A percentile compares a stretch with the other conserved stretches of the same genome.
Evolutionary conservation across 108 stramenopile species (phyloP).

Genomic region (Stephanodiscus minutulus): DNA sequence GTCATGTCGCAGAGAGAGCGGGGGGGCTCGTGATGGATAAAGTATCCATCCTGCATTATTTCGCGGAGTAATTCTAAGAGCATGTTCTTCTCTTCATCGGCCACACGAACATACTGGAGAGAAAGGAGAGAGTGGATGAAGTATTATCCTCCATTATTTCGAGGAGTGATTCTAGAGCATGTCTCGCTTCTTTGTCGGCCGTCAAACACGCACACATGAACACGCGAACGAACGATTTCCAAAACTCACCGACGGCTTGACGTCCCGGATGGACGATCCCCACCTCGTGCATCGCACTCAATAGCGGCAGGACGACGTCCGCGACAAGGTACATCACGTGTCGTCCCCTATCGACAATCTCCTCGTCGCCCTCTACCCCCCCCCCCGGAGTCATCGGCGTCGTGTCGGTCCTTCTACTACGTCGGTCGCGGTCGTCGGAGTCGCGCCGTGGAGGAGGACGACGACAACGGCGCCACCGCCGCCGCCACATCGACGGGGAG

Average conservation of each 20-base stretch:
- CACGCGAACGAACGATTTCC: too few relatives aligned
- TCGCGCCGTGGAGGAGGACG: slow-evolving; percentile 58
- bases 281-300: slow-evolving; percentile 76
- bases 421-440: neutral
- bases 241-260: slow-evolving; percentile 73
- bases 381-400: neutral
- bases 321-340: slow-evolving; percentile 79
- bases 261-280: slow-evolving; percentile 87
- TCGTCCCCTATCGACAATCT: slow-evolving; percentile 69
- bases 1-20: too few relatives aligned
- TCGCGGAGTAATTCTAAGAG: slow-evolving; percentile 22
- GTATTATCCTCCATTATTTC: too few relatives aligned
- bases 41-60: slow-evolving; percentile 14
- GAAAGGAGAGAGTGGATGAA: too few relatives aligned
- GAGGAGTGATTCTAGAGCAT: too few relatives aligned
- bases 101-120: too few relatives aligned
- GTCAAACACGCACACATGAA: too few relatives aligned
- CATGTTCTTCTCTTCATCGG: slow-evolving; percentile 7
- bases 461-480: neutral
- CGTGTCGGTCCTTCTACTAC: neutral
- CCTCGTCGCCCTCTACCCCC: slow-evolving; percentile 18
- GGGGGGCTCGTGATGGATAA: slow-evolving; percentile 16
- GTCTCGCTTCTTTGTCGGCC: too few relatives aligned
- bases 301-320: slow-evolving; percentile 75
- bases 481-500: neutral